These are phyloP conservation scores for Alternaria atra DNA, from an alignment of 2,329 filamentous ascomycete species.

Conservation along the genomic window DNA sequence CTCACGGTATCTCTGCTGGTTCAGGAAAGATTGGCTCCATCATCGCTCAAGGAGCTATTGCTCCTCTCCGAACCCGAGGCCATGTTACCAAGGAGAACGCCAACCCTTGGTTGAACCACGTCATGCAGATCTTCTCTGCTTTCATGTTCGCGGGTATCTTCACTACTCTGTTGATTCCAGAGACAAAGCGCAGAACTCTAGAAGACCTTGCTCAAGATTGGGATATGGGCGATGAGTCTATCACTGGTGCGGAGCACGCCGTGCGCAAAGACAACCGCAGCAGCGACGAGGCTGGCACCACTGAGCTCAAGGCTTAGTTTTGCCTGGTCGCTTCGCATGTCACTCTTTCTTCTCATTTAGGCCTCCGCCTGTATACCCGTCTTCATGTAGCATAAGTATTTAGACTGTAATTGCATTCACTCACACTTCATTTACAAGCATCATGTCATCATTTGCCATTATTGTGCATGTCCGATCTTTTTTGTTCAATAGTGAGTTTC, in stretches of 20 bases:
- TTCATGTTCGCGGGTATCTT: conserved; percentile 80
- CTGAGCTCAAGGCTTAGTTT: conserved; percentile 18
- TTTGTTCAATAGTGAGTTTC: neutral
- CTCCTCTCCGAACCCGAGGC: conserved; percentile 63
- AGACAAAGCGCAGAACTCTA: conserved; percentile 78
- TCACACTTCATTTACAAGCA: neutral
- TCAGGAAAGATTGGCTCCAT: conserved; percentile 60
- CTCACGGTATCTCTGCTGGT: conserved; percentile 60
- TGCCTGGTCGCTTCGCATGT: neutral
- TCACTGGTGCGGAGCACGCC: conserved; percentile 35
- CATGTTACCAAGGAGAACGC: conserved; percentile 49
- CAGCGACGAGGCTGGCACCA: conserved; percentile 30
- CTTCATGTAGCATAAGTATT: neutral
- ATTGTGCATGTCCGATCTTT: neutral
- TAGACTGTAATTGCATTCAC: conserved; percentile 2
- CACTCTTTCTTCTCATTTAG: neutral
- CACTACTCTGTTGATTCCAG: conserved; percentile 74
- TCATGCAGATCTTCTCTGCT: conserved; percentile 79
- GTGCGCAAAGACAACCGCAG: conserved; percentile 28
- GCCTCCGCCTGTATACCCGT: neutral
- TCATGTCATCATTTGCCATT: neutral
- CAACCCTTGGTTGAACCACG: conserved; percentile 73
- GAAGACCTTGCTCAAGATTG: conserved; percentile 68
- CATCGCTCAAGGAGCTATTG: conserved; percentile 59
- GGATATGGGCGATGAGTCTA: conserved; percentile 47